Conservation (phyloP, 805 yeast genomes). For the Ogataea pini region DNA sequence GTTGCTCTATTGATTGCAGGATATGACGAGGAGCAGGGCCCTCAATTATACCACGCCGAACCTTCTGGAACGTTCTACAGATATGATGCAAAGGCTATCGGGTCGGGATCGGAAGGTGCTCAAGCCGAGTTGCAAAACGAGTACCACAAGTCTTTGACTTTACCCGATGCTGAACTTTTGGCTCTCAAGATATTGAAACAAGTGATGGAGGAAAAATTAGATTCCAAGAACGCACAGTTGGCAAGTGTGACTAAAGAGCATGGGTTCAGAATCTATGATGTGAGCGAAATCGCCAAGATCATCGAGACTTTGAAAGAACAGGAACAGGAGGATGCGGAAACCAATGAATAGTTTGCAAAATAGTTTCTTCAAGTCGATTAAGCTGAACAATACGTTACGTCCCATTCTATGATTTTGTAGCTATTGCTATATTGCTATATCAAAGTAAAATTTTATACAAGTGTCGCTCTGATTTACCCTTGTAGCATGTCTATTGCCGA, state of each 20-base stretch:
- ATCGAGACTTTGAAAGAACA: slow-evolving; percentile 76
- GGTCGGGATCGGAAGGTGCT: slow-evolving; percentile 98
- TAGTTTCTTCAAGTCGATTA: neutral
- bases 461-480: slow-evolving; percentile 1
- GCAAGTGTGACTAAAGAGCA: slow-evolving; percentile 85
- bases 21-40: slow-evolving; percentile 87
- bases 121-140: slow-evolving; percentile 97
- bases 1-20: slow-evolving; percentile 97
- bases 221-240: slow-evolving; percentile 91
- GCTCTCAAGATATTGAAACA: slow-evolving; percentile 89
- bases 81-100: slow-evolving; percentile 98
- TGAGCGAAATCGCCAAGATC: slow-evolving; percentile 78
- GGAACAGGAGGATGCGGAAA: slow-evolving; percentile 45
- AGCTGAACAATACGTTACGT: neutral
- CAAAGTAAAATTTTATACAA: neutral
- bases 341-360: neutral
- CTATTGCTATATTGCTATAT: neutral
- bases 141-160: slow-evolving; percentile 87
- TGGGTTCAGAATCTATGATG: slow-evolving; percentile 84
- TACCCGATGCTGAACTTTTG: slow-evolving; percentile 89
- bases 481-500: slow-evolving; percentile 63
- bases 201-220: slow-evolving; percentile 98
- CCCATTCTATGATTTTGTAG: neutral
- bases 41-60: slow-evolving; percentile 97
- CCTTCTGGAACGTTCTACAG: slow-evolving; percentile 98